These are phyloP conservation scores for Candida parachauliodes DNA, from an alignment of 805 yeast species.

Conservation along the genomic window DNA sequence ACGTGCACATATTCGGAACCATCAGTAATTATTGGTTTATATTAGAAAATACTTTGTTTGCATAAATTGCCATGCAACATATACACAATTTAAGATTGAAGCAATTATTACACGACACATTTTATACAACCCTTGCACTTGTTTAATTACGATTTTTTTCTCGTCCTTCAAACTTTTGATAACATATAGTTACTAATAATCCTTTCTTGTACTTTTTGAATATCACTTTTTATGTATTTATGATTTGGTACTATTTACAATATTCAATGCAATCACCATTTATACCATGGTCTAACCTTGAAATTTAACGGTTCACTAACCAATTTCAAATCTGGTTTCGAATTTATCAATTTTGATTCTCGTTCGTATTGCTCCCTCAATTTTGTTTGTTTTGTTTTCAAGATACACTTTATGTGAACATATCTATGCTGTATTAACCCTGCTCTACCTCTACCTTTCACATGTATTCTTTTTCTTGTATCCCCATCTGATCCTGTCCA, in stretches of 20 bases:
- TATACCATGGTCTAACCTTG: conserved; percentile 37
- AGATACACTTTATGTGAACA: conserved; percentile 75
- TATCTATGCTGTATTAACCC: conserved; percentile 76
- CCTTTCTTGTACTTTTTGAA: not conserved
- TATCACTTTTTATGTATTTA: not conserved
- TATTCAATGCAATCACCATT: conserved; percentile 25
- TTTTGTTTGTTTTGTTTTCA: conserved; percentile 65
- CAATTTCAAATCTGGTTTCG: conserved; percentile 52
- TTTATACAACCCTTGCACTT: no score
- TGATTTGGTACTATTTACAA: not conserved
- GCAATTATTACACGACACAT: no score
- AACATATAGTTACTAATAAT: no score
- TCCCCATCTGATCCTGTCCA: conserved; percentile 92
- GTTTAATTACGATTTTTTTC: no score
- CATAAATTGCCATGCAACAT: no score
- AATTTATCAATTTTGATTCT: conserved; percentile 41
- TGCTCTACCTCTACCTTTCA: conserved; percentile 85
- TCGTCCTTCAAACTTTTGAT: no score
- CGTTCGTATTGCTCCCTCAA: conserved; percentile 59
- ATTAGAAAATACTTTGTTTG: no score
- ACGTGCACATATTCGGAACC: no score
- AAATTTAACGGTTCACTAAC: conserved; percentile 43
- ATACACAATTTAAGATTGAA: no score
- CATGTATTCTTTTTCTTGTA: conserved; percentile 67
- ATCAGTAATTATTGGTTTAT: no score